These are phyloP conservation scores for Diversispora epigaea DNA, from an alignment of 192 early-diverging fungal species.

Conservation along the genomic window DNA sequence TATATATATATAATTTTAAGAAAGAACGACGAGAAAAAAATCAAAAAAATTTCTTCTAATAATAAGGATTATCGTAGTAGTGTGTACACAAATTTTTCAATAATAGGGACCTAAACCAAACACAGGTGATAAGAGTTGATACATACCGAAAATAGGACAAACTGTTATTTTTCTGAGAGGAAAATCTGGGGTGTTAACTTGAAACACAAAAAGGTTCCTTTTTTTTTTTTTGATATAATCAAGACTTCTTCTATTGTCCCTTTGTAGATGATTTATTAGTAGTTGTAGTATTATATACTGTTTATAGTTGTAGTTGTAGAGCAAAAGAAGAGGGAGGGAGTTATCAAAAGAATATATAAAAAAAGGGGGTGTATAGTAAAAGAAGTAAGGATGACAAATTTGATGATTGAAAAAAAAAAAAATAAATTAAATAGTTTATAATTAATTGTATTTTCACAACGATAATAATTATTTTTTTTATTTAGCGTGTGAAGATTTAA, in stretches of 20 bases:
- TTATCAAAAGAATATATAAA: no score
- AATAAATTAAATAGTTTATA: no score
- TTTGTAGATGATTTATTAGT: not conserved
- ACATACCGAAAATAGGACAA: conserved; percentile 1
- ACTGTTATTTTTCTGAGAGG: not conserved
- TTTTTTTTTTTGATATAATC: not conserved
- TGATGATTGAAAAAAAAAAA: no score
- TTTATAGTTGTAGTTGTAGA: not conserved
- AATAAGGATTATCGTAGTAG: not conserved
- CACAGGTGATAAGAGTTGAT: conserved; percentile 8
- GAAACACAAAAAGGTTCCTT: not conserved
- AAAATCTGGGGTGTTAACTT: not conserved
- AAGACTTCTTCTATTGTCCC: not conserved
- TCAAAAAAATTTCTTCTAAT: not conserved
- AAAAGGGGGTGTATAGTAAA: no score
- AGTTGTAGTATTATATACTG: not conserved
- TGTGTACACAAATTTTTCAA: not conserved
- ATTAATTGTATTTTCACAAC: no score
- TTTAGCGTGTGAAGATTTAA: no score
- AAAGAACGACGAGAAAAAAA: not conserved
- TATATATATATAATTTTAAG: not conserved
- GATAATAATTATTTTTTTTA: no score
- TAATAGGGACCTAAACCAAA: conserved; percentile 1
- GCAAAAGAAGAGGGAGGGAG: not conserved
- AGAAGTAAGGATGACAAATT: no score